These are phyloP conservation scores for Pseudocercospora macadamiae DNA, from an alignment of 2,329 filamentous ascomycete genomes.

Conservation along the genomic window DNA sequence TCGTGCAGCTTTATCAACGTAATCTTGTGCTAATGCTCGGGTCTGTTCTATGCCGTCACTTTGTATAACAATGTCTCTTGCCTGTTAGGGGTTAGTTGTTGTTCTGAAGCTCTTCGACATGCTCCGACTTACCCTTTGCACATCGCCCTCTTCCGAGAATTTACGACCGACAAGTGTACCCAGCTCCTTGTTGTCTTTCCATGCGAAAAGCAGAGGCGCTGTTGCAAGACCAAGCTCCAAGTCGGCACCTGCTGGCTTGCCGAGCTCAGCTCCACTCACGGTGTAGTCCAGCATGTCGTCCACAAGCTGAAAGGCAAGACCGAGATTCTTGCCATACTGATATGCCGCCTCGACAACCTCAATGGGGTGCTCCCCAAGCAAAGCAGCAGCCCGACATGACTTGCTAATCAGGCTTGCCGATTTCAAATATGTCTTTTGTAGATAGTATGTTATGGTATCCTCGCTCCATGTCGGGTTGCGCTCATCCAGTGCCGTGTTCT, in stretches of 20 bases:
- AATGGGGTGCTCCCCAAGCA: slow-evolving; percentile 76
- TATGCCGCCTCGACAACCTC: slow-evolving; percentile 90
- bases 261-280: slow-evolving; percentile 77
- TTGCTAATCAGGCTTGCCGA: slow-evolving; percentile 95
- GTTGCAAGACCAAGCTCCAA: slow-evolving; percentile 91
- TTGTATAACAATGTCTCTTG: slow-evolving; percentile 78
- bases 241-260: slow-evolving; percentile 94
- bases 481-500: slow-evolving; percentile 92
- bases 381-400: slow-evolving; percentile 84
- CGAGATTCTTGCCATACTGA: slow-evolving; percentile 87
- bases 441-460: slow-evolving; percentile 86
- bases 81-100: slow-evolving; percentile 58
- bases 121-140: slow-evolving; percentile 67
- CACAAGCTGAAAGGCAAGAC: slow-evolving; percentile 93
- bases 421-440: slow-evolving; percentile 98
- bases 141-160: slow-evolving; percentile 82
- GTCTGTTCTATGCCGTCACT: slow-evolving; percentile 93
- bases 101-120: neutral
- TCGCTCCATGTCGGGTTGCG: slow-evolving; percentile 81
- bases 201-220: slow-evolving; percentile 91
- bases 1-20: slow-evolving; percentile 81
- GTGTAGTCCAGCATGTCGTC: slow-evolving; percentile 99
- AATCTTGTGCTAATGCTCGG: slow-evolving; percentile 84
- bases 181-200: slow-evolving; percentile 77
- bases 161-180: slow-evolving; percentile 89